Percentiles rank a stretch among this genome's conserved stretches.
Evolutionary conservation across 495 filamentous ascomycete species (phyloP).

Genomic region (Daldinia concentrica): DNA sequence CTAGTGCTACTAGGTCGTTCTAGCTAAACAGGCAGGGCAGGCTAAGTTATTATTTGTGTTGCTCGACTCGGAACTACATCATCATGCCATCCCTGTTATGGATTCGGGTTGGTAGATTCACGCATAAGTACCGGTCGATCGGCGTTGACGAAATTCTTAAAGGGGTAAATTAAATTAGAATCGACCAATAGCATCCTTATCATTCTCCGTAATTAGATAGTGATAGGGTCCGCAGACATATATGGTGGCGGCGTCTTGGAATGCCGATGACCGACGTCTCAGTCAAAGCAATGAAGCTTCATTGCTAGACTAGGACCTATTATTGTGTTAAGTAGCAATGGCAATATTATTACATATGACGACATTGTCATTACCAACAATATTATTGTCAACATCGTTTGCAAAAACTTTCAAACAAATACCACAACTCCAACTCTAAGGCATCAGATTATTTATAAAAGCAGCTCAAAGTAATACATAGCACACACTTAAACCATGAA

Average conservation of each 20-base stretch:
- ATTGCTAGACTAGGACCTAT: too few relatives aligned
- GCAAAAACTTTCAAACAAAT: neutral
- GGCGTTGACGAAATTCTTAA: neutral
- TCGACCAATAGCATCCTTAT: slow-evolving; percentile 11
- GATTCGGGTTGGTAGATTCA: neutral
- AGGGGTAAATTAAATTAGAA: neutral
- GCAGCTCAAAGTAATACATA: too few relatives aligned
- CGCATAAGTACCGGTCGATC: neutral
- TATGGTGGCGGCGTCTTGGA: slow-evolving; percentile 6
- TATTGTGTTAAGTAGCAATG: too few relatives aligned
- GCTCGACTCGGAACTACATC: neutral
- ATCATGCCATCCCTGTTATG: neutral
- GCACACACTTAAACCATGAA: too few relatives aligned
- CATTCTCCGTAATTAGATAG: neutral
- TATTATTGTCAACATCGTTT: neutral
- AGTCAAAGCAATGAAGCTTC: neutral
- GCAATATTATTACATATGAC: too few relatives aligned
- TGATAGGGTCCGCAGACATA: neutral
- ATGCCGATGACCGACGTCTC: slow-evolving; percentile 22
- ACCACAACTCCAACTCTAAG: neutral
- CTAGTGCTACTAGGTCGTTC: neutral
- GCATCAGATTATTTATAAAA: neutral
- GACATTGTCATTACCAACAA: neutral
- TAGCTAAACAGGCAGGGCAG: neutral
- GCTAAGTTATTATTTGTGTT: neutral